Base-by-base conservation (phyloP, 768 basidiomycete genomes). In the Podaxis sp. region DNA sequence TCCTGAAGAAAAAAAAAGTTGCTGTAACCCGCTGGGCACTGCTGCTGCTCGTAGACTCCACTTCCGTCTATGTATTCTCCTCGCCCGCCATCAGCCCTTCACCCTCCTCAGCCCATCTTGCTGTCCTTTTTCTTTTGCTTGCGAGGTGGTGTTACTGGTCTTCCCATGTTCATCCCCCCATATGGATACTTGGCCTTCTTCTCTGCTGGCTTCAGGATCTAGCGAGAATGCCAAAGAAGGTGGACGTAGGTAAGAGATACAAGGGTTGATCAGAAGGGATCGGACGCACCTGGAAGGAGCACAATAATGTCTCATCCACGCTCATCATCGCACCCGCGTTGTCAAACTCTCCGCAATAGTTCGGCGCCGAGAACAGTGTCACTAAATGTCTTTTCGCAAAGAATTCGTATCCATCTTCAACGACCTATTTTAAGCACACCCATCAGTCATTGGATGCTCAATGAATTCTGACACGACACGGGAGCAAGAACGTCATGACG, bases 281-380 rank as follows among this genome's bases (percentile, higher is more conserved):
- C 36, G 41, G 40, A 60, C 76, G 64, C 66, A 96, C 95, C 79
- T 98, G 96, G 93, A 99, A 98, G 7, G 96, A 98, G 78, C 96
- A 98, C 66, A 99, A 75, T 67, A 99, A 76, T 8, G 96, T 97
- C 78, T 98, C 96, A 70, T 98, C 96, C 48, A 99, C 96, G 71
- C 93, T 95, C 96, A 99, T 99, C 96, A 99, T 99, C 37, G 96
- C 96, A 40, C 96, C 96, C 3, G 96, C 96, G 75, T 99, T 99
- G 76, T 99, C 96, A 71, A 99, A 99, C 80, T 99, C 92, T 66
- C 94, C 91, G 69, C 91, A 93, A 71, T 94, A 93, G 80, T 94
- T 93, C 63, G 96, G 96, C 56, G 96, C 96, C 24, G 95, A 96
- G 80, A 99, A 99, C 50, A 99, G 75, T 48, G 96, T 99, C 67